A percentile compares a stretch with the other conserved stretches of the same genome.
Conservation (phyloP, 768 basidiomycete species). For the Leccinum ochraceum region DNA sequence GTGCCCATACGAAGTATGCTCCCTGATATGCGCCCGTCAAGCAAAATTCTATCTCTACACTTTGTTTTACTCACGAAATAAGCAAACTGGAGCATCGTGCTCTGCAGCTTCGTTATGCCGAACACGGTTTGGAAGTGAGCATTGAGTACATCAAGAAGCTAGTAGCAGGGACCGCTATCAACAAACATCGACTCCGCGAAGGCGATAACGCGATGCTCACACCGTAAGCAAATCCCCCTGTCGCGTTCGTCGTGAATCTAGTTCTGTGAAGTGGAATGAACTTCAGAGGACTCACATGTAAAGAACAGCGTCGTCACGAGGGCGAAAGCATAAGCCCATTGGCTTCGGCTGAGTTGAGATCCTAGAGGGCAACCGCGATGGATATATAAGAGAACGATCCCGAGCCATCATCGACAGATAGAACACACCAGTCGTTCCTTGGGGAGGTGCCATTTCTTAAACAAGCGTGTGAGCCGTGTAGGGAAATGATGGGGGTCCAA, state of each 20-base stretch:
- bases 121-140: constrained; percentile 76
- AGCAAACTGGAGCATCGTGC: constrained; percentile 72
- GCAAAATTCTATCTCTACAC: background rate
- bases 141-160: constrained; percentile 69
- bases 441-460: constrained; percentile 37
- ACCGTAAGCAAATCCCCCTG: constrained; percentile 70
- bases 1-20: constrained; percentile 62
- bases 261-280: background rate
- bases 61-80: constrained; percentile 53
- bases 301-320: constrained; percentile 78
- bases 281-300: constrained; percentile 48
- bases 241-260: background rate
- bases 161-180: constrained; percentile 32
- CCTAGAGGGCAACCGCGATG: constrained; percentile 14
- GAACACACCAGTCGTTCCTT: constrained; percentile 44
- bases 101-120: constrained; percentile 65
- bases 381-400: background rate
- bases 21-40: constrained; percentile 36
- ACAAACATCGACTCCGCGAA: constrained; percentile 7
- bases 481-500: constrained; percentile 3
- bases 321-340: constrained; percentile 60
- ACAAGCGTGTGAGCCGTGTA: constrained; percentile 1
- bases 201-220: constrained; percentile 34
- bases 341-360: constrained; percentile 43
- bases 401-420: background rate